Evolutionary conservation across 352 stramenopile genomes (phyloP).

Genomic region (Pythium inflatum): DNA sequence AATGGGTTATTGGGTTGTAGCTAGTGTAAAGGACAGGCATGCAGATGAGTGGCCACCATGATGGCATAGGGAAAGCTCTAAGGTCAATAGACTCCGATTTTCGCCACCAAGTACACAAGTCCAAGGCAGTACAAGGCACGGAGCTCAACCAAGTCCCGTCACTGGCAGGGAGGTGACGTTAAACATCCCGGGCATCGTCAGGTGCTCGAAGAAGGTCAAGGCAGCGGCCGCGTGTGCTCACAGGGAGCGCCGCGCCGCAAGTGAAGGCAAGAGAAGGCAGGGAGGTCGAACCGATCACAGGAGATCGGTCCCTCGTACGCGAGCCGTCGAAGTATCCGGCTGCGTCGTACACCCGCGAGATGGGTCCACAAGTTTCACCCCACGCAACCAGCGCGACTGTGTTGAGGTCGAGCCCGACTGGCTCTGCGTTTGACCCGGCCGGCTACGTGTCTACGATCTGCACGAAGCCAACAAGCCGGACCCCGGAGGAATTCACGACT

Average conservation of each 20-base stretch:
- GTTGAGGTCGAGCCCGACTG: background rate
- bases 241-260: background rate
- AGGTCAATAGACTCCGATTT: background rate
- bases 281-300: background rate
- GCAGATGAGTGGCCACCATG: too few species aligned
- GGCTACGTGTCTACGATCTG: background rate
- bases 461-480: background rate
- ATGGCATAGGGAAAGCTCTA: background rate
- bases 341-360: background rate
- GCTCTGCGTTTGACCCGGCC: background rate
- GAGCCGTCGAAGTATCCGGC: background rate
- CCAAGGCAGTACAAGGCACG: conserved; percentile 4
- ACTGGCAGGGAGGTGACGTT: conserved; percentile 1
- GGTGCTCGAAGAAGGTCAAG: conserved; percentile 2
- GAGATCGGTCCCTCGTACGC: background rate
- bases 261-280: background rate
- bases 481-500: background rate
- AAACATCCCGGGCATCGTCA: background rate
- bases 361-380: background rate
- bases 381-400: background rate
- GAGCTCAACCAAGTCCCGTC: conserved; percentile 5
- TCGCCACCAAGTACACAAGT: background rate
- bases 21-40: too few species aligned
- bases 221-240: background rate
- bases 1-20: too few species aligned